phyloP scores from a whole-genome alignment of 2,329 filamentous ascomycete genomes.

The Hymenoscyphus fraxineus region DNA sequence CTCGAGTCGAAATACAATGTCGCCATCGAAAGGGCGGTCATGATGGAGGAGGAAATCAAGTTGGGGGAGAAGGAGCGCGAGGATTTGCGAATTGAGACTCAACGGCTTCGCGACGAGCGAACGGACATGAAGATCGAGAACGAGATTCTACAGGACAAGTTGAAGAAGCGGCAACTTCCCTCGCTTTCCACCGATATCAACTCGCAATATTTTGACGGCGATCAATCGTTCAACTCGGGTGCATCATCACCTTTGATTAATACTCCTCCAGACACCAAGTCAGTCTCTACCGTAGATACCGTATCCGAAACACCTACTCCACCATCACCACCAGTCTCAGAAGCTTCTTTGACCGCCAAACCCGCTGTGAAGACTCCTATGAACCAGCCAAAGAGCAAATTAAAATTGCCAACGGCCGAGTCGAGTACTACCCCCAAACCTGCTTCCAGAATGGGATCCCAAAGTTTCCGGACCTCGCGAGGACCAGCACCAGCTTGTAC shows the following conservation, averaged over 20 bases:
- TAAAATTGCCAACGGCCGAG: constrained; percentile 53
- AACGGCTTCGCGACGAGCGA: constrained; percentile 84
- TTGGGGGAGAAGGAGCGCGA: constrained; percentile 90
- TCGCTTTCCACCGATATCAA: constrained; percentile 60
- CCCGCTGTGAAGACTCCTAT: constrained; percentile 29
- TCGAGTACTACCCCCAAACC: constrained; percentile 53
- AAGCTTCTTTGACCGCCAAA: constrained; percentile 54
- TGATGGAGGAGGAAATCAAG: constrained; percentile 94
- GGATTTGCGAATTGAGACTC: constrained; percentile 79
- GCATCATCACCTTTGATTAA: constrained; percentile 85
- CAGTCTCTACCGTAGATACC: constrained; percentile 52
- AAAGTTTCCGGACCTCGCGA: constrained; percentile 26
- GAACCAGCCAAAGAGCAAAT: constrained; percentile 40
- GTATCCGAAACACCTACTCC: constrained; percentile 72
- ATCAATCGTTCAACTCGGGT: constrained; percentile 70
- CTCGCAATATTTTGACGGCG: constrained; percentile 67
- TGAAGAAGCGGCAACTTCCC: constrained; percentile 68
- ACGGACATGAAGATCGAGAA: constrained; percentile 92
- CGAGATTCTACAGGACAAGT: constrained; percentile 90
- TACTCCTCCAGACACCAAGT: constrained; percentile 74
- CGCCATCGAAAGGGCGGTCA: constrained; percentile 83
- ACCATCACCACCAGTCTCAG: constrained; percentile 90
- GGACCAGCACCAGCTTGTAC: constrained; percentile 23
- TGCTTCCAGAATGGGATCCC: constrained; percentile 29
- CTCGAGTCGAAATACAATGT: constrained; percentile 96